Evolutionary conservation across 805 yeast genomes (phyloP).

Genomic region (Saccharomycopsis schoenii): DNA sequence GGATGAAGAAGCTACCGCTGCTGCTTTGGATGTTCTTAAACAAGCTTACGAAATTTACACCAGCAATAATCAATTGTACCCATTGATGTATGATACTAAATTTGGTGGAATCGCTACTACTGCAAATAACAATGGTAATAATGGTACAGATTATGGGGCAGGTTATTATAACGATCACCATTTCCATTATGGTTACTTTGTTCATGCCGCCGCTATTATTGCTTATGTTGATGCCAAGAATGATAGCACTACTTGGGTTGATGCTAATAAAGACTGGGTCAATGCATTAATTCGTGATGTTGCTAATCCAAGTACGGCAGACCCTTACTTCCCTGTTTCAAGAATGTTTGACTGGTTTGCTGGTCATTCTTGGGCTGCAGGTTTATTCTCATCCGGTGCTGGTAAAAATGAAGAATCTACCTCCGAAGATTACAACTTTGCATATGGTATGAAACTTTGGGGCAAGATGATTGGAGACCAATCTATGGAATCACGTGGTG

Average conservation of each 20-base stretch:
- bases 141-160: constrained; percentile 39
- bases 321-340: constrained; percentile 50
- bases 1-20: constrained; percentile 28
- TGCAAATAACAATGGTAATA: constrained; percentile 36
- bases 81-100: constrained; percentile 41
- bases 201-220: constrained; percentile 55
- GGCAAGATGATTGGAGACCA: constrained; percentile 45
- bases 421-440: constrained; percentile 62
- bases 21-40: constrained; percentile 28
- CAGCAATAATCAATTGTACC: constrained; percentile 31
- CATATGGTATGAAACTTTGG: constrained; percentile 65
- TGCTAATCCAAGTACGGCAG: constrained; percentile 49
- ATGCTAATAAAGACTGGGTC: constrained; percentile 44
- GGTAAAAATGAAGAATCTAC: constrained; percentile 67
- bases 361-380: constrained; percentile 74
- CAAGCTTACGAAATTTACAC: constrained; percentile 31
- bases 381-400: constrained; percentile 50
- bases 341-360: constrained; percentile 62
- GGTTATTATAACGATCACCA: constrained; percentile 49
- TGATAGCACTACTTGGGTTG: constrained; percentile 36
- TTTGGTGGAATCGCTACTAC: constrained; percentile 41
- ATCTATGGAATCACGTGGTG: constrained; percentile 43
- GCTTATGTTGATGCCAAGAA: constrained; percentile 47
- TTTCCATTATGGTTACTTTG: constrained; percentile 46
- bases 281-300: constrained; percentile 56